These are phyloP conservation scores for Penicillium capsulatum DNA, from an alignment of 2,329 filamentous ascomycete genomes.

Conservation along the genomic window DNA sequence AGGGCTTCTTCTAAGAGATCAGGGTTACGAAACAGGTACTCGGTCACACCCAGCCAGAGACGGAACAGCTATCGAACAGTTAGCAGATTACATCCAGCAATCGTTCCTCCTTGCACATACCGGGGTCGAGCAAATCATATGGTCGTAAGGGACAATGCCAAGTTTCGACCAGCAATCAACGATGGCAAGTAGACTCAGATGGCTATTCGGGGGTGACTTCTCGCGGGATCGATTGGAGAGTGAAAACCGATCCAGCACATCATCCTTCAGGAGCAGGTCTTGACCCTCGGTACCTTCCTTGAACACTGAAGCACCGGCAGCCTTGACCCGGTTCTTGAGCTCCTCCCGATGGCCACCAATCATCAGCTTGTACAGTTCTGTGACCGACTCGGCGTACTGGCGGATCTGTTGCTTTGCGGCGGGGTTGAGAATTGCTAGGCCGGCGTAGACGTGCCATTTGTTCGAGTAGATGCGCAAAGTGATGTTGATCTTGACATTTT, in stretches of 20 bases:
- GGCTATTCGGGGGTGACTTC: slow-evolving; percentile 74
- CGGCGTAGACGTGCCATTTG: slow-evolving; percentile 99
- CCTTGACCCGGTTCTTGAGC: slow-evolving; percentile 69
- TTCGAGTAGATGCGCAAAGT: slow-evolving; percentile 96
- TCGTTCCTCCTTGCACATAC: slow-evolving; percentile 42
- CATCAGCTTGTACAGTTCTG: slow-evolving; percentile 95
- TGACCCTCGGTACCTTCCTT: slow-evolving; percentile 50
- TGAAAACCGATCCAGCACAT: slow-evolving; percentile 83
- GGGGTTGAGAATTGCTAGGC: slow-evolving; percentile 93
- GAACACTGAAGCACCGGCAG: slow-evolving; percentile 72
- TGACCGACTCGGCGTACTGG: slow-evolving; percentile 89
- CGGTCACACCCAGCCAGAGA: slow-evolving; percentile 93
- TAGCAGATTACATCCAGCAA: neutral
- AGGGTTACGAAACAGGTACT: slow-evolving; percentile 85
- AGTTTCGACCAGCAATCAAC: slow-evolving; percentile 97
- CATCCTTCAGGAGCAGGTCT: slow-evolving; percentile 69
- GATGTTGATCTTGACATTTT: slow-evolving; percentile 99
- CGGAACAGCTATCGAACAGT: slow-evolving; percentile 66
- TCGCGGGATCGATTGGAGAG: slow-evolving; percentile 66
- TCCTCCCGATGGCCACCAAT: slow-evolving; percentile 75
- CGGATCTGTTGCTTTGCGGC: slow-evolving; percentile 87
- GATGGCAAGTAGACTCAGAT: slow-evolving; percentile 89
- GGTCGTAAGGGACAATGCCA: slow-evolving; percentile 92
- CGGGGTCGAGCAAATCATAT: slow-evolving; percentile 98
- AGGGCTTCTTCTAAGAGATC: slow-evolving; percentile 79